A percentile compares a stretch with the other conserved stretches of the same genome.
Evolutionary conservation across 306 rosid genomes (phyloP).

Genomic region (Ochetophila trinervis): DNA sequence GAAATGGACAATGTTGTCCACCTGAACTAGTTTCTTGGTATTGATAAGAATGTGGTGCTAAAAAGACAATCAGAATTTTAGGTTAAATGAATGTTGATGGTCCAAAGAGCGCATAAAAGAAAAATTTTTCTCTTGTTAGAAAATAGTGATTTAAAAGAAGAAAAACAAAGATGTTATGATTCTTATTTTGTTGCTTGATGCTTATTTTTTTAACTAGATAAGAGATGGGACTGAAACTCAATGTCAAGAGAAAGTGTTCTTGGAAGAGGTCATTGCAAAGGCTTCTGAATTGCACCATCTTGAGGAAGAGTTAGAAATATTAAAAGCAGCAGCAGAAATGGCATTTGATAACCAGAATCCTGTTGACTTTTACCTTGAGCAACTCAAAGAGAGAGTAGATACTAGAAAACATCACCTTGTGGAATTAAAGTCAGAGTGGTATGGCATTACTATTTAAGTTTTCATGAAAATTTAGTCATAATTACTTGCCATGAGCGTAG

Average conservation of each 20-base stretch:
- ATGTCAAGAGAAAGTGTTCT: conserved; percentile 40
- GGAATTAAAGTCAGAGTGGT: conserved; percentile 62
- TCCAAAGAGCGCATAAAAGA: no score
- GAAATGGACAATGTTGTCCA: background rate
- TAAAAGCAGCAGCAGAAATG: conserved; percentile 52
- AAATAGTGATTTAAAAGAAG: no score
- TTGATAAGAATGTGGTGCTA: background rate
- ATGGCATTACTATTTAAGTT: conserved; percentile 19
- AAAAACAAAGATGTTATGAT: background rate
- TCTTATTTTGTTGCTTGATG: conserved; percentile 11
- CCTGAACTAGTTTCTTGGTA: background rate
- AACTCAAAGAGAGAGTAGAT: conserved; percentile 50
- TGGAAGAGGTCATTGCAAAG: conserved; percentile 34
- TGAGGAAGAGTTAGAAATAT: conserved; percentile 54
- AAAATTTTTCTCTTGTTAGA: background rate
- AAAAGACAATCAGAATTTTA: no score
- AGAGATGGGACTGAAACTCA: conserved; percentile 29
- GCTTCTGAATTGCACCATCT: conserved; percentile 53
- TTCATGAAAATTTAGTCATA: background rate
- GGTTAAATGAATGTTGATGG: no score
- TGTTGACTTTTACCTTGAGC: conserved; percentile 52
- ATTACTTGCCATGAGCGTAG: conserved; percentile 1
- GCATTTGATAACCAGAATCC: conserved; percentile 47
- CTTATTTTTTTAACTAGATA: conserved; percentile 26
- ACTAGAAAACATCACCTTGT: conserved; percentile 41